A percentile compares a stretch with the other conserved stretches of the same genome.
These are phyloP conservation scores for Beauveria pseudobassiana DNA, from an alignment of 2,329 filamentous ascomycete species.

Conservation along the genomic window DNA sequence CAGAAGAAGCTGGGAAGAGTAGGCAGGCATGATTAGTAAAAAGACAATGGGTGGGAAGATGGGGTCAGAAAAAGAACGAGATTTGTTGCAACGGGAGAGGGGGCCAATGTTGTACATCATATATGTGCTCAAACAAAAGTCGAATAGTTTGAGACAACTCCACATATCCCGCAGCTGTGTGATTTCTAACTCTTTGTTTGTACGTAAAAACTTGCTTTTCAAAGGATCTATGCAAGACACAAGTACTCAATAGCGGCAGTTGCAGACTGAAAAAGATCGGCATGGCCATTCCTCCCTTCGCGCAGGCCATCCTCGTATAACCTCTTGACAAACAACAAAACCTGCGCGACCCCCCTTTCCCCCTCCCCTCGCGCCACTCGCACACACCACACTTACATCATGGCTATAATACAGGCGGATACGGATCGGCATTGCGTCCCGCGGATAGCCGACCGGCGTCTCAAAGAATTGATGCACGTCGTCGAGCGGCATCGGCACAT, in stretches of 20 bases:
- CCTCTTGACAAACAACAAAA: not conserved
- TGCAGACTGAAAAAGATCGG: not conserved
- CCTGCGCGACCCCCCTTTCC: not conserved
- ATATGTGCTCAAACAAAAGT: not conserved
- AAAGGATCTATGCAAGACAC: not conserved
- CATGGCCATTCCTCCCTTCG: not conserved
- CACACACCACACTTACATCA: not conserved
- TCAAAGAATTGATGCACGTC: conserved; percentile 2
- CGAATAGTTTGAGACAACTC: not conserved
- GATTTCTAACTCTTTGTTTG: not conserved
- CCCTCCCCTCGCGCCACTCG: not conserved
- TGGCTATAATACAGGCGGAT: not conserved
- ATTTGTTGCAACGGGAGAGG: not conserved
- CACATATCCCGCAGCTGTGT: not conserved
- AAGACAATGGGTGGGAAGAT: not conserved
- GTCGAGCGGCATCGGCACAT: conserved; percentile 16
- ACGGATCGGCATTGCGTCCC: not conserved
- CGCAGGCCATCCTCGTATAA: not conserved
- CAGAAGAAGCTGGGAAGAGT: not conserved
- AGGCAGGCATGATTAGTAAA: not conserved
- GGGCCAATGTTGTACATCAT: not conserved
- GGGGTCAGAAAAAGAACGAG: not conserved
- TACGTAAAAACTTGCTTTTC: not conserved
- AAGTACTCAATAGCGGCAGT: not conserved
- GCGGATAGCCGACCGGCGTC: not conserved